These are phyloP conservation scores for Aleurites moluccanus DNA, from an alignment of 441 rosid genomes.

Conservation along the genomic window DNA sequence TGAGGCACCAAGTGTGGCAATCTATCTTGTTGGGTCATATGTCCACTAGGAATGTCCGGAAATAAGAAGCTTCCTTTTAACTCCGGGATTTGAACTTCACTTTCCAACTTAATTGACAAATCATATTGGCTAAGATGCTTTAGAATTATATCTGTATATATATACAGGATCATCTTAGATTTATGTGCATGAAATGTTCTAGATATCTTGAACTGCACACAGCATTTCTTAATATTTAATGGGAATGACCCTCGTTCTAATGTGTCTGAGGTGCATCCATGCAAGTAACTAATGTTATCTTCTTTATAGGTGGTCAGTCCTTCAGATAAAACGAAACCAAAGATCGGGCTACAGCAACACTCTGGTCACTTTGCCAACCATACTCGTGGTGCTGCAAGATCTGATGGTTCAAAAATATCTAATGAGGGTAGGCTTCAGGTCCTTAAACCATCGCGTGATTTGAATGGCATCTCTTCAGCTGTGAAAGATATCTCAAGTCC, in stretches of 20 bases:
- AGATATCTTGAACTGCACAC: neutral
- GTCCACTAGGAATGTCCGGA: too few relatives aligned
- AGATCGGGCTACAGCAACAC: neutral
- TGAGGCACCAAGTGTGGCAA: too few relatives aligned
- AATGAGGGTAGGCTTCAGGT: constrained; percentile 18
- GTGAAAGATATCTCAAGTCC: constrained; percentile 7
- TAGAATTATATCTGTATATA: neutral
- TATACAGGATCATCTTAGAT: neutral
- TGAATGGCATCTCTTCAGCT: constrained; percentile 13
- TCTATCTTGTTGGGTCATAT: too few relatives aligned
- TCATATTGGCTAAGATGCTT: neutral
- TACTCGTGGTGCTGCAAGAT: neutral
- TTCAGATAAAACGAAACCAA: constrained; percentile 8
- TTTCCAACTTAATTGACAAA: neutral
- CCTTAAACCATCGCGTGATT: constrained; percentile 13
- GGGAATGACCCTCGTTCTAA: neutral
- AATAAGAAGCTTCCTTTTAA: too few relatives aligned
- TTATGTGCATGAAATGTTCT: neutral
- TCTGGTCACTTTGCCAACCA: neutral
- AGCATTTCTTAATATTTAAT: neutral
- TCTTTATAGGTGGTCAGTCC: constrained; percentile 13
- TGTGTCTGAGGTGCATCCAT: neutral
- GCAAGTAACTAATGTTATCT: neutral
- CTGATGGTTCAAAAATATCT: constrained; percentile 9
- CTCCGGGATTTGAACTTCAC: too few relatives aligned